These are phyloP conservation scores for Pichia sp. DNA, from an alignment of 1,139 yeast genomes.

Conservation along the genomic window DNA sequence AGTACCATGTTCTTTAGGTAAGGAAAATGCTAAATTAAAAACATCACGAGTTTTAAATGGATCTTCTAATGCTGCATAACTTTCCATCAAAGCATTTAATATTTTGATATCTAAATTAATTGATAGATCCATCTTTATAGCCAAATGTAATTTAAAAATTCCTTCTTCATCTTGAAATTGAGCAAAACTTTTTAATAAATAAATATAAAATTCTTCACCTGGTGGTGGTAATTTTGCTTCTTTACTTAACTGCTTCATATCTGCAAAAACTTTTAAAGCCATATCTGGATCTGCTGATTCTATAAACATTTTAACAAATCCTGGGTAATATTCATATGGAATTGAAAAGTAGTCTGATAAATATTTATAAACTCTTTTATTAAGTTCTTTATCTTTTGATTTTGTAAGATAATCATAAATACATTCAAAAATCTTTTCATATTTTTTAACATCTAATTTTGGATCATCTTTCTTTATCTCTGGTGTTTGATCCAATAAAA, in stretches of 20 bases:
- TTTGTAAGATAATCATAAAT: constrained; percentile 44
- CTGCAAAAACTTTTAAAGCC: constrained; percentile 59
- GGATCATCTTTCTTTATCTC: constrained; percentile 30
- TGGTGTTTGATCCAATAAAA: constrained; percentile 57
- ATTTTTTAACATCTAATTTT: constrained; percentile 20
- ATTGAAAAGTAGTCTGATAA: constrained; percentile 52
- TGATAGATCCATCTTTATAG: constrained; percentile 58
- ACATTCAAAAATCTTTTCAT: constrained; percentile 35
- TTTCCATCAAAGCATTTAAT: constrained; percentile 59
- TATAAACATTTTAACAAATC: constrained; percentile 57
- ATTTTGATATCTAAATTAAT: constrained; percentile 54
- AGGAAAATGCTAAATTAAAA: constrained; percentile 51
- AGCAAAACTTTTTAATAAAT: constrained; percentile 60
- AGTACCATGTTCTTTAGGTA: constrained; percentile 45
- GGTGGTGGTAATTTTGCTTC: constrained; percentile 56
- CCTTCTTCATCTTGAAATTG: constrained; percentile 57
- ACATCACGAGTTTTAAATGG: constrained; percentile 54
- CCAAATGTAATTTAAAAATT: constrained; percentile 57
- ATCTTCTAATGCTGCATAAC: constrained; percentile 60
- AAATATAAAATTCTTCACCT: constrained; percentile 53
- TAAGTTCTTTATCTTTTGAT: constrained; percentile 34
- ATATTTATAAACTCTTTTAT: constrained; percentile 43
- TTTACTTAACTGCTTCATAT: constrained; percentile 51
- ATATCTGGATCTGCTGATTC: constrained; percentile 54
- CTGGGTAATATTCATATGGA: constrained; percentile 56